Conservation (phyloP, 1,284 basidiomycete species). For the Chalciporus sp. region DNA sequence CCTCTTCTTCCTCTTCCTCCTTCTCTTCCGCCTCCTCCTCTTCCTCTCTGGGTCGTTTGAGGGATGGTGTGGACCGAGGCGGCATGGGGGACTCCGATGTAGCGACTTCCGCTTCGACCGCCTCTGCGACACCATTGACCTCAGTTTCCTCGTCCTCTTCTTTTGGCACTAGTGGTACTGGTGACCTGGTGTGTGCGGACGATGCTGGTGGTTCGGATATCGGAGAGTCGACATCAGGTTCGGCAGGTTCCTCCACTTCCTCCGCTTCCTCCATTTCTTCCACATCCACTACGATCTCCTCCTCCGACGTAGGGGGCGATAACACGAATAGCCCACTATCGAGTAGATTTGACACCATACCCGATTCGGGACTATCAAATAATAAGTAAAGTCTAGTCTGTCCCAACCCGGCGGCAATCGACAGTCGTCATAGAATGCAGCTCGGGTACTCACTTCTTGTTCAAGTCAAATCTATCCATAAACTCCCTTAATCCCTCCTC, state of each 20-base stretch:
- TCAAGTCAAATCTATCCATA: slow-evolving; percentile 55
- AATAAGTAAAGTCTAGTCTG: slow-evolving; percentile 9
- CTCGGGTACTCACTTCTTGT: slow-evolving; percentile 38
- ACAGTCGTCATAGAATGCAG: not conserved
- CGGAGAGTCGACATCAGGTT: slow-evolving; percentile 32
- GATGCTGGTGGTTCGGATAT: slow-evolving; percentile 37
- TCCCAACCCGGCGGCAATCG: slow-evolving; percentile 3
- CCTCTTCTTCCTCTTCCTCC: slow-evolving; percentile 14
- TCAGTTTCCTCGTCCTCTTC: slow-evolving; percentile 32
- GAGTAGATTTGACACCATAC: slow-evolving; percentile 37
- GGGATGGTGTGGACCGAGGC: slow-evolving; percentile 18
- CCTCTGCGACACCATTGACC: slow-evolving; percentile 16
- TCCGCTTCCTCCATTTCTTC: slow-evolving; percentile 5
- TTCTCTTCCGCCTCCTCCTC: slow-evolving; percentile 18
- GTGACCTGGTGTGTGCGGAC: slow-evolving; percentile 26
- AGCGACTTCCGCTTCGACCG: not conserved
- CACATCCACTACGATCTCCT: slow-evolving; percentile 1
- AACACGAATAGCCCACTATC: slow-evolving; percentile 32
- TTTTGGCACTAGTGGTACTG: slow-evolving; percentile 22
- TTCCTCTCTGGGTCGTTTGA: slow-evolving; percentile 13
- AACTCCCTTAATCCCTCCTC: slow-evolving; percentile 51
- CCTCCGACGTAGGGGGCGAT: slow-evolving; percentile 14
- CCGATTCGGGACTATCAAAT: slow-evolving; percentile 39
- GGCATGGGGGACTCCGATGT: slow-evolving; percentile 16
- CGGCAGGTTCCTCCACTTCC: slow-evolving; percentile 8